Conservation (phyloP, 176 grass and related monocot genomes). For the Carex pumila region DNA sequence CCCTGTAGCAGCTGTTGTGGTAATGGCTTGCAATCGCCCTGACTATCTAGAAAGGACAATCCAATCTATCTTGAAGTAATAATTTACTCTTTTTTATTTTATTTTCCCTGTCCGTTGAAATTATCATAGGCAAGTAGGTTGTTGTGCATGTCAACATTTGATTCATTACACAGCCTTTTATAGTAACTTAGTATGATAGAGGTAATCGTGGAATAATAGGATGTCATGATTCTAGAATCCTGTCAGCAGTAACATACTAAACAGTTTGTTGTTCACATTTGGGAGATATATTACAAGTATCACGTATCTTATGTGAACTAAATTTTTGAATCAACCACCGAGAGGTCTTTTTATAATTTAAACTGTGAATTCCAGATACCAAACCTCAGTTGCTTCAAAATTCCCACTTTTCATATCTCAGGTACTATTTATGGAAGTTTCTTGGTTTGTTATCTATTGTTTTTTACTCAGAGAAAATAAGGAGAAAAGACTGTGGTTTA, state of each 20-base stretch:
- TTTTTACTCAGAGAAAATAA: slow-evolving; percentile 16
- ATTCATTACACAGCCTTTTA: background rate
- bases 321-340: background rate
- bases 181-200: background rate
- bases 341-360: background rate
- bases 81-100: background rate
- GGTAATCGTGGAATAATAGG: background rate
- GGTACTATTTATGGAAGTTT: slow-evolving; percentile 33
- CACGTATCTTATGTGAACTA: background rate
- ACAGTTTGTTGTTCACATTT: background rate
- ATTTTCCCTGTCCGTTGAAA: background rate
- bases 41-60: slow-evolving; percentile 95
- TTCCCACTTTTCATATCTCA: slow-evolving; percentile 98
- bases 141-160: background rate
- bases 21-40: slow-evolving; percentile 98
- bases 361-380: slow-evolving; percentile 49
- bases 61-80: slow-evolving; percentile 90
- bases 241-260: background rate
- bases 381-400: slow-evolving; percentile 69
- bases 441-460: slow-evolving; percentile 9
- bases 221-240: background rate
- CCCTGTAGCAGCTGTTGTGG: slow-evolving; percentile 85
- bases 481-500: background rate
- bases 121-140: background rate
- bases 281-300: background rate